Percentiles rank a stretch among this genome's conserved stretches.
These are phyloP conservation scores for Fraxinus dipetala DNA, from an alignment of 305 asterid genomes.

Conservation along the genomic window DNA sequence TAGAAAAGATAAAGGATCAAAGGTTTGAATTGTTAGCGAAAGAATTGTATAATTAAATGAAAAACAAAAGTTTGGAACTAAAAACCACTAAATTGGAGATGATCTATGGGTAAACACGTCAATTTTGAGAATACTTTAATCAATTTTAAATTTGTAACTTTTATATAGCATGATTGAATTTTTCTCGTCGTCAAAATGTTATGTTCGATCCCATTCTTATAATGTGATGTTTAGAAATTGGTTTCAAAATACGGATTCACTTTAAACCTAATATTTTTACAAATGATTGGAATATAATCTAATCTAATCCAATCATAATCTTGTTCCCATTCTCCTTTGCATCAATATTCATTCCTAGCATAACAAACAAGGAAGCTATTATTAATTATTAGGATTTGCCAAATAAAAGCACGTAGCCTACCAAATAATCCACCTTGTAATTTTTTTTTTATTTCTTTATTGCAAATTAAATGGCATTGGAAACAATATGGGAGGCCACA, in stretches of 20 bases:
- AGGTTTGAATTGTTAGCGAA: background rate
- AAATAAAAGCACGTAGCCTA: conserved; percentile 10
- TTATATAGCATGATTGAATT: background rate
- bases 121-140: background rate
- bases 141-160: background rate
- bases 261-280: conserved; percentile 17
- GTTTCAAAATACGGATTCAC: background rate
- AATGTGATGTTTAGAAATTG: background rate
- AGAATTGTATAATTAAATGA: background rate
- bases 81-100: background rate
- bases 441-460: conserved; percentile 4
- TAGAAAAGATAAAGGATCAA: background rate
- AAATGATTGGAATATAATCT: conserved; percentile 26
- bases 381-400: conserved; percentile 7
- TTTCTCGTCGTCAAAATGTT: background rate
- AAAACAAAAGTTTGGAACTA: background rate
- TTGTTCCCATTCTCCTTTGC: conserved; percentile 10
- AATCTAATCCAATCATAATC: background rate
- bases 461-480: conserved; percentile 24
- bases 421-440: conserved; percentile 27
- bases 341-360: conserved; percentile 10
- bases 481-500: conserved; percentile 37
- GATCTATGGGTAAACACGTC: background rate
- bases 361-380: conserved; percentile 12
- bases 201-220: background rate